Base-by-base conservation (phyloP, 345 rosid genomes). In the Gossypium thurberi region DNA sequence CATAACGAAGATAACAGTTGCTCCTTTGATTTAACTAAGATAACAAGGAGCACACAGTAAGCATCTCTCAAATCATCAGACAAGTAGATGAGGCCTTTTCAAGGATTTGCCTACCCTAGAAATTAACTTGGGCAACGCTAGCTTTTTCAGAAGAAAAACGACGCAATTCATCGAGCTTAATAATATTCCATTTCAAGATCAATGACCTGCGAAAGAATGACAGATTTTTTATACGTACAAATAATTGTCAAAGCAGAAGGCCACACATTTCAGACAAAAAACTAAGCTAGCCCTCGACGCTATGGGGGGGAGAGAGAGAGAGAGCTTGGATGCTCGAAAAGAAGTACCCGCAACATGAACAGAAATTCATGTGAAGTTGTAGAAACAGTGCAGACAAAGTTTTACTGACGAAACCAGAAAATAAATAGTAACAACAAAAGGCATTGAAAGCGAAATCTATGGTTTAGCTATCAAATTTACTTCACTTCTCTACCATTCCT, bases 1-100 rank as follows among this genome's bases (percentile, higher is more conserved):
- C 89, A 85, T 85, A 46, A 11, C 58, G 3, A 13, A 23, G 17
- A 57, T 0, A 10, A 75, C 23, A 56, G 8, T n/a, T 17, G 12
- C 60, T 50, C 55, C 69, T 61, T 50, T 3, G 40, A 52, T n/a
- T 21, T 37, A 13, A 18, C 33, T 17, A 62, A 42, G 15, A 21
- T 42, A 69, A 26, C 48, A 62, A 3, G 66, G 23, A 37, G 2
- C 66, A 3, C 21, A 15, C 9, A 0, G 47, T 3, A 8, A 11
- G 12, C 3, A 46, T 42, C 10, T 60, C 65, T 60, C 21, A 28
- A 60, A 10, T 14, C 4, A 15, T 2, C 17, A 6, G 11, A 33
- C 20, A 59, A 58, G 18, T 59, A 6, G 64, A 59, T 8, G 2
- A 14, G 20, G 21, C 37, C 62, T 15, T 5, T 0, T 18, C 21